phyloP scores from a whole-genome alignment of 768 basidiomycete genomes.

The Dacryopinax primogenitus region DNA sequence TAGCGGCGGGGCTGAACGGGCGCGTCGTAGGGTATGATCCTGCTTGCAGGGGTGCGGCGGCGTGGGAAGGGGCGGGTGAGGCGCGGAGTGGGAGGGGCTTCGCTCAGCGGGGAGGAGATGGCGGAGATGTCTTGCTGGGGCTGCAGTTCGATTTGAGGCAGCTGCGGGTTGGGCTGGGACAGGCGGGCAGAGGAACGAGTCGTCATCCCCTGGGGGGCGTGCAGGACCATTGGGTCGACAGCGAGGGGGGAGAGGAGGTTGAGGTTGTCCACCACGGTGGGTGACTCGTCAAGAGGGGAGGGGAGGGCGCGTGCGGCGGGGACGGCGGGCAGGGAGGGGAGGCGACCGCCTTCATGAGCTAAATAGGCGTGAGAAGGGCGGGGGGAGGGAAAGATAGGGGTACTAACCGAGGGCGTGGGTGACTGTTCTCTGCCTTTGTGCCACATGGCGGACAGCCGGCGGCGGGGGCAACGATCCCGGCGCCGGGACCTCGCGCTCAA shows the following conservation, averaged over 20 bases:
- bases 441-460: not conserved
- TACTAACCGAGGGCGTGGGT: not conserved
- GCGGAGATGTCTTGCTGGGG: not conserved
- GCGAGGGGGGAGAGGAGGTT: not conserved
- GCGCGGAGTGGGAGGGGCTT: not conserved
- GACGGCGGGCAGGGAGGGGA: not conserved
- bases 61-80: constrained; percentile 1
- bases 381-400: not conserved
- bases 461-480: not conserved
- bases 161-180: not conserved
- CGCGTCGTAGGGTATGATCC: not conserved
- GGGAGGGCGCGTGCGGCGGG: not conserved
- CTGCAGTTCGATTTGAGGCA: not conserved
- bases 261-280: not conserved
- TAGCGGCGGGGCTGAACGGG: not conserved
- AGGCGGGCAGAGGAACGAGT: not conserved
- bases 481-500: too few species aligned
- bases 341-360: not conserved
- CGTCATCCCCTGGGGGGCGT: not conserved
- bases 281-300: not conserved
- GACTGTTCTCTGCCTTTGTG: not conserved
- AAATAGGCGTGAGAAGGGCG: not conserved
- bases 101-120: not conserved
- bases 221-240: not conserved
- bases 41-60: not conserved